A percentile compares a stretch with the other conserved stretches of the same genome.
These are phyloP conservation scores for Monilinia fructigena DNA, from an alignment of 2,329 filamentous ascomycete species.

Conservation along the genomic window DNA sequence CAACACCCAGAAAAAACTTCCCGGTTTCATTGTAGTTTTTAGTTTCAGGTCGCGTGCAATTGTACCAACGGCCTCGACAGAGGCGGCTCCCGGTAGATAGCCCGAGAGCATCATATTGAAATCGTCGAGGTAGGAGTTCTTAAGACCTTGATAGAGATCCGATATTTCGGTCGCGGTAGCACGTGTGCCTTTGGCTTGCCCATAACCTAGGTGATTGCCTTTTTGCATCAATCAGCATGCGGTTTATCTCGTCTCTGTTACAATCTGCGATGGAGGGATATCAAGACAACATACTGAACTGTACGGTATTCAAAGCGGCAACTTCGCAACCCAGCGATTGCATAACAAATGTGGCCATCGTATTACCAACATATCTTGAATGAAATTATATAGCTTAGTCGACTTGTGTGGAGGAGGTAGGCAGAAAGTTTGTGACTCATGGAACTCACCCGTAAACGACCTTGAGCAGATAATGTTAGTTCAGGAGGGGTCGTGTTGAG, in stretches of 20 bases:
- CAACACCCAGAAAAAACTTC: slow-evolving; percentile 92
- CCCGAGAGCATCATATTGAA: slow-evolving; percentile 95
- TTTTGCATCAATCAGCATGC: slow-evolving; percentile 25
- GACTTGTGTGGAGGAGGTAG: background rate
- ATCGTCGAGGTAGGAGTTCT: slow-evolving; percentile 77
- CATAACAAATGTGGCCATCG: slow-evolving; percentile 92
- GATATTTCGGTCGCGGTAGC: slow-evolving; percentile 79
- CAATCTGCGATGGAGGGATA: background rate
- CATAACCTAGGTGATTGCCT: slow-evolving; percentile 96
- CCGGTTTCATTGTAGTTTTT: slow-evolving; percentile 60
- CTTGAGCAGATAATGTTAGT: slow-evolving; percentile 47
- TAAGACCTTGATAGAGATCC: slow-evolving; percentile 80
- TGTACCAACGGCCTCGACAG: slow-evolving; percentile 77
- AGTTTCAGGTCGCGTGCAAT: slow-evolving; percentile 79
- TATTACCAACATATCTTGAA: slow-evolving; percentile 90
- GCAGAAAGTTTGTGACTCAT: slow-evolving; percentile 19
- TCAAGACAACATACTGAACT: slow-evolving; percentile 72
- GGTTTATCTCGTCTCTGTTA: slow-evolving; percentile 9
- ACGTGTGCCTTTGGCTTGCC: slow-evolving; percentile 80
- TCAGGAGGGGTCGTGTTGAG: slow-evolving; percentile 22
- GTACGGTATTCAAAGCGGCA: slow-evolving; percentile 89
- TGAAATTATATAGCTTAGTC: slow-evolving; percentile 26
- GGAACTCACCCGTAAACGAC: slow-evolving; percentile 69
- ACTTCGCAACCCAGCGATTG: slow-evolving; percentile 93
- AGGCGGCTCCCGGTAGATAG: slow-evolving; percentile 85